Conservation (phyloP, 2,329 filamentous ascomycete species). For the Aspergillus aculeatinus region DNA sequence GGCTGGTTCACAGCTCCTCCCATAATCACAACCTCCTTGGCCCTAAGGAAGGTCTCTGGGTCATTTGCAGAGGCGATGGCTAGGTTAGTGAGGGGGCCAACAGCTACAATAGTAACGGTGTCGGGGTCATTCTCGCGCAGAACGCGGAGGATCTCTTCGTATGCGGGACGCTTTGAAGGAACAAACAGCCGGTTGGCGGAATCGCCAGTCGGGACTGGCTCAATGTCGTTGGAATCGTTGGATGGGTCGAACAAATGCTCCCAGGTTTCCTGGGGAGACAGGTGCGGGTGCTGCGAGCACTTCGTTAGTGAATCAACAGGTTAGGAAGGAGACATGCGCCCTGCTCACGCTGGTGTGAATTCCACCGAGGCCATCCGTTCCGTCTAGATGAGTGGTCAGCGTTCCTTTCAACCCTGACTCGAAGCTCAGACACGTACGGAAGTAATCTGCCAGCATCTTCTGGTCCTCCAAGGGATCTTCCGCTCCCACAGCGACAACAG, state of each 20-base stretch:
- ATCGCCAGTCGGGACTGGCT: slow-evolving; percentile 43
- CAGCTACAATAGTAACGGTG: slow-evolving; percentile 83
- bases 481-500: slow-evolving; percentile 82
- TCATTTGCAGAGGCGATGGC: slow-evolving; percentile 86
- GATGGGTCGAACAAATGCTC: slow-evolving; percentile 62
- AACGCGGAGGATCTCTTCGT: slow-evolving; percentile 86
- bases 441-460: slow-evolving; percentile 77
- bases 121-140: slow-evolving; percentile 77
- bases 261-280: slow-evolving; percentile 74
- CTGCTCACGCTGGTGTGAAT: slow-evolving; percentile 57
- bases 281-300: slow-evolving; percentile 62
- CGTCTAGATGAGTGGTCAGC: slow-evolving; percentile 53
- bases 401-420: neutral
- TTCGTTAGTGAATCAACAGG: slow-evolving; percentile 5
- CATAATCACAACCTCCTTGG: slow-evolving; percentile 93
- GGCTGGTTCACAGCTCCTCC: slow-evolving; percentile 76
- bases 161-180: slow-evolving; percentile 69
- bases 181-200: slow-evolving; percentile 61
- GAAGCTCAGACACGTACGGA: slow-evolving; percentile 62
- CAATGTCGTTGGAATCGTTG: slow-evolving; percentile 46
- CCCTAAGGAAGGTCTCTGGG: slow-evolving; percentile 81
- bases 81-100: slow-evolving; percentile 91
- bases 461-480: slow-evolving; percentile 83
- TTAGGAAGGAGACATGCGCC: neutral
- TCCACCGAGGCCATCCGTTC: slow-evolving; percentile 72